Percentiles rank a stretch among this genome's conserved stretches.
Evolutionary conservation across 345 rosid genomes (phyloP).

Genomic region (sweet orange (Citrus sinensis)): DNA sequence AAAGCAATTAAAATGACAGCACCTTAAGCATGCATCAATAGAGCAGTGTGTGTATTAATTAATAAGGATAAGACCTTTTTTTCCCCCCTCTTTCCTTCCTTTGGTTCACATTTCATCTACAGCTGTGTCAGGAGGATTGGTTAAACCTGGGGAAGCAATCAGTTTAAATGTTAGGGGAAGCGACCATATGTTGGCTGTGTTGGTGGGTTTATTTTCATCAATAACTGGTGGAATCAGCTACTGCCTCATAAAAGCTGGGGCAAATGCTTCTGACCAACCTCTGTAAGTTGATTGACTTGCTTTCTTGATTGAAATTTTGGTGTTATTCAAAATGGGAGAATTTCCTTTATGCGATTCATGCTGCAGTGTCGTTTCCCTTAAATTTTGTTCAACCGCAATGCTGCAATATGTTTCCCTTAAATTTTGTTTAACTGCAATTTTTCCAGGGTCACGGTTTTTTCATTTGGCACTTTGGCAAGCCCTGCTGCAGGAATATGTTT

Average conservation of each 20-base stretch:
- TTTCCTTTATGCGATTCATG: background rate
- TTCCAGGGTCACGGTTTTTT: slow-evolving; percentile 68
- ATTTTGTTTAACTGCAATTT: slow-evolving; percentile 12
- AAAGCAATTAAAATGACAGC: background rate
- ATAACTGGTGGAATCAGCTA: slow-evolving; percentile 80
- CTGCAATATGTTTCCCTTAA: background rate
- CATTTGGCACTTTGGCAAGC: slow-evolving; percentile 70
- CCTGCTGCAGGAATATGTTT: slow-evolving; percentile 74
- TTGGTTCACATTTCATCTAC: background rate
- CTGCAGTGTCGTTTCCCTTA: background rate
- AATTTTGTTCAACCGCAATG: slow-evolving; percentile 7
- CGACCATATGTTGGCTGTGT: slow-evolving; percentile 44
- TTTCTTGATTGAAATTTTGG: background rate
- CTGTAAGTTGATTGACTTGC: slow-evolving; percentile 48
- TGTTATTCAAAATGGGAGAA: background rate
- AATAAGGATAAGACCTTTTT: slow-evolving; percentile 11
- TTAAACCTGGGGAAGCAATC: slow-evolving; percentile 30
- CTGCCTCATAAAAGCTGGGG: slow-evolving; percentile 75
- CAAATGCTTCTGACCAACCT: slow-evolving; percentile 84
- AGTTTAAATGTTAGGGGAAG: slow-evolving; percentile 25
- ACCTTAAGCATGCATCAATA: background rate
- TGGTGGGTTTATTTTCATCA: slow-evolving; percentile 71
- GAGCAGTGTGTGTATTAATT: background rate
- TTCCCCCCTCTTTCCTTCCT: background rate
- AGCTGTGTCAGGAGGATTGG: slow-evolving; percentile 31